A percentile compares a stretch with the other conserved stretches of the same genome.
Conservation (phyloP, 495 filamentous ascomycete genomes). For the Entonaema liquescens region DNA sequence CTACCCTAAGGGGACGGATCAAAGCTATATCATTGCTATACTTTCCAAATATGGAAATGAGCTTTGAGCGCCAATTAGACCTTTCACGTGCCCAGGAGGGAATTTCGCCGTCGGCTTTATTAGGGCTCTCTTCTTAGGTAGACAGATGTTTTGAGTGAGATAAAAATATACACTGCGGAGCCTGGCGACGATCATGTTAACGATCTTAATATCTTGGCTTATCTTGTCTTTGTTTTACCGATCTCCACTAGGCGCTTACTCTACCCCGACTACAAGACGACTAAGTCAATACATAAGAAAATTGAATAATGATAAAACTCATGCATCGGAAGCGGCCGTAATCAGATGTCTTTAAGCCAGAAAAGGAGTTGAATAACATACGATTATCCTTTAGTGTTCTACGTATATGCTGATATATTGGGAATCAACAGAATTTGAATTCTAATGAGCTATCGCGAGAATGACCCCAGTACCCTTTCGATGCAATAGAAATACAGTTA, state of each 20-base stretch:
- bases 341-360: not conserved
- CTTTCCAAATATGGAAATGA: conserved; percentile 44
- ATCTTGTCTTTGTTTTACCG: conserved; percentile 20
- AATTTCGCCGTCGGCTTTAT: conserved; percentile 21
- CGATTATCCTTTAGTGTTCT: not conserved
- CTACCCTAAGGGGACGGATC: conserved; percentile 1
- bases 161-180: conserved; percentile 25
- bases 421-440: conserved; percentile 12
- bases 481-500: conserved; percentile 44
- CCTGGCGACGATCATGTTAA: not conserved
- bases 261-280: conserved; percentile 6
- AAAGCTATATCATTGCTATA: conserved; percentile 27
- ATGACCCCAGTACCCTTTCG: conserved; percentile 7
- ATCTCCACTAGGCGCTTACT: conserved; percentile 7
- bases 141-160: conserved; percentile 5
- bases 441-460: conserved; percentile 9
- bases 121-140: conserved; percentile 5
- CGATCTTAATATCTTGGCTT: conserved; percentile 28
- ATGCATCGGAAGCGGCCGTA: not conserved
- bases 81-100: conserved; percentile 22
- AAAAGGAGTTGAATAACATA: not conserved
- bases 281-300: not conserved
- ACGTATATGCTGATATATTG: conserved; percentile 1
- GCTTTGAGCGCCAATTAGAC: conserved; percentile 30
- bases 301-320: not conserved